phyloP scores from a whole-genome alignment of 129 eudicot genomes.

The Flaveria bidentis region DNA sequence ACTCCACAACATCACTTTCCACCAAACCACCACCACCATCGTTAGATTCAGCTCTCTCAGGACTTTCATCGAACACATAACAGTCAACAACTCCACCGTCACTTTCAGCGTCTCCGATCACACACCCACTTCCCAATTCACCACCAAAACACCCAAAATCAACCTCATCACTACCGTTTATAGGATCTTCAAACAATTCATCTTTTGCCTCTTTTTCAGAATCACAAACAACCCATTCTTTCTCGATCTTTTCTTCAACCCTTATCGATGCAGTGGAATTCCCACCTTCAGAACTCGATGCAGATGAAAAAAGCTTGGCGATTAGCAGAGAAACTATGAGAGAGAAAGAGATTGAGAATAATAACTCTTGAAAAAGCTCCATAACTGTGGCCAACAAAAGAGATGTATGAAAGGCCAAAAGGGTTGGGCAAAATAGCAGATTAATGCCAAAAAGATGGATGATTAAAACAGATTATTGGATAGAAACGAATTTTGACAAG shows the following conservation, averaged over 20 bases:
- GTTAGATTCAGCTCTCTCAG: slow-evolving; percentile 17
- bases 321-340: slow-evolving; percentile 41
- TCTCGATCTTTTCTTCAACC: slow-evolving; percentile 25
- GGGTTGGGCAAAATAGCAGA: neutral
- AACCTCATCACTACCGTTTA: slow-evolving; percentile 19
- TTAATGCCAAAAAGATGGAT: neutral
- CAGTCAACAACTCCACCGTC: slow-evolving; percentile 37
- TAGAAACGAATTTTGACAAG: slow-evolving; percentile 27
- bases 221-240: slow-evolving; percentile 33
- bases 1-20: slow-evolving; percentile 24
- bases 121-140: slow-evolving; percentile 28
- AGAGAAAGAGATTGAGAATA: slow-evolving; percentile 45
- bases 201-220: slow-evolving; percentile 2
- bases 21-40: slow-evolving; percentile 14
- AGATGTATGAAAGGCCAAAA: neutral
- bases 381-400: slow-evolving; percentile 15
- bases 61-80: slow-evolving; percentile 29
- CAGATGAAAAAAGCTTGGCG: slow-evolving; percentile 41
- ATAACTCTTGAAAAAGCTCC: slow-evolving; percentile 51
- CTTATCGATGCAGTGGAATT: slow-evolving; percentile 13
- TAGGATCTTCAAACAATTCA: slow-evolving; percentile 23
- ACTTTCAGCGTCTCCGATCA: slow-evolving; percentile 32
- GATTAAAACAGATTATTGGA: slow-evolving; percentile 23
- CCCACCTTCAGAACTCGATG: slow-evolving; percentile 30
- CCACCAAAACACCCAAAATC: slow-evolving; percentile 18